Evolutionary conservation across 176 grass and related monocot genomes (phyloP).

Genomic region (Triticum monococcum): DNA sequence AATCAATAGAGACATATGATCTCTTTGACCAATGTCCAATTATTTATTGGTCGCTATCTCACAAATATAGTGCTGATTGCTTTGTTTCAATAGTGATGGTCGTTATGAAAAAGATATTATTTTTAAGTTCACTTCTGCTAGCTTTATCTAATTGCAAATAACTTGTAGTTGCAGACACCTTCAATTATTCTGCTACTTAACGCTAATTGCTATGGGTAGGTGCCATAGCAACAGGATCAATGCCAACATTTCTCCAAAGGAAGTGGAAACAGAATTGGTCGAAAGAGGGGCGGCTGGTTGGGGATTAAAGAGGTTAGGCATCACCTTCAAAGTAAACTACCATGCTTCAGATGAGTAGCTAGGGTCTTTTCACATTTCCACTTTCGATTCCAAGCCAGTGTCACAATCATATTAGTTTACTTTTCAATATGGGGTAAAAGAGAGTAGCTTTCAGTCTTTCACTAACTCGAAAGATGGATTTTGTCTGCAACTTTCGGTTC

Average conservation of each 20-base stretch:
- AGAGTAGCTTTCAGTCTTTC: background rate
- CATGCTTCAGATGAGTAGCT: constrained; percentile 23
- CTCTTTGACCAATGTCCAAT: background rate
- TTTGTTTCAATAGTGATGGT: background rate
- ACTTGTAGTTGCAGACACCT: background rate
- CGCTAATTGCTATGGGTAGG: background rate
- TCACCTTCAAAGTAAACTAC: constrained; percentile 1
- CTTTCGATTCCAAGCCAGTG: background rate
- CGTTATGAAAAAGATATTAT: background rate
- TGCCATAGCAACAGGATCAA: background rate
- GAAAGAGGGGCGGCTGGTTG: background rate
- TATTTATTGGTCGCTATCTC: background rate
- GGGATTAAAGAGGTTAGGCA: constrained; percentile 23
- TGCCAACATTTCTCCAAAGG: background rate
- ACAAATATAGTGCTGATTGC: background rate
- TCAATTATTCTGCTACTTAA: constrained; percentile 2
- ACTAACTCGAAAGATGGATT: constrained; percentile 17
- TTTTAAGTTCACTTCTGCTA: constrained; percentile 7
- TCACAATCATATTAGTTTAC: background rate
- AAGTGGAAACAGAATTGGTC: constrained; percentile 4
- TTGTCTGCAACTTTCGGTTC: background rate
- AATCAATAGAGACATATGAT: background rate
- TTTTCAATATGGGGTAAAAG: constrained; percentile 36
- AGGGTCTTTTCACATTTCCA: background rate
- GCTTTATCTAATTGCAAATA: background rate